phyloP scores from a whole-genome alignment of 306 rosid species.

The Clitoria ternatea region DNA sequence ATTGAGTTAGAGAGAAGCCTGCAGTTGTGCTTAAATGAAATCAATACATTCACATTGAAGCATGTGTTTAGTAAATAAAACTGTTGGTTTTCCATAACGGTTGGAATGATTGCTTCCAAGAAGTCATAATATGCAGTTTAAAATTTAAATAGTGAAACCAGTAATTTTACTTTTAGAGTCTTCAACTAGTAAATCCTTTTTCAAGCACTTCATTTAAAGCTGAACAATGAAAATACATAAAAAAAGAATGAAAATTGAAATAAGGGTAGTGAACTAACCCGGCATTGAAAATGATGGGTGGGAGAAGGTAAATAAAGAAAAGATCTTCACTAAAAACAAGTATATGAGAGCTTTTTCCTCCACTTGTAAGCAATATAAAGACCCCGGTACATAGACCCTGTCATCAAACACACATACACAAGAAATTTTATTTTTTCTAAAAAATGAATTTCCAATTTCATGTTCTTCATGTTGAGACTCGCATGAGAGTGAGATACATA shows the following conservation, averaged over 20 bases:
- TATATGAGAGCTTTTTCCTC: slow-evolving; percentile 90
- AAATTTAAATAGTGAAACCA: neutral
- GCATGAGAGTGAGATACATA: neutral
- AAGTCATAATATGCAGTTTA: neutral
- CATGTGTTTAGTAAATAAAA: neutral
- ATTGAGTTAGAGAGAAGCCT: neutral
- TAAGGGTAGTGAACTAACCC: slow-evolving; percentile 47
- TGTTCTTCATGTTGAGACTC: neutral
- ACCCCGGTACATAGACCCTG: slow-evolving; percentile 89
- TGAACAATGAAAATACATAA: neutral
- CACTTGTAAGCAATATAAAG: slow-evolving; percentile 60
- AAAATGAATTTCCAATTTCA: neutral
- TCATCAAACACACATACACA: neutral
- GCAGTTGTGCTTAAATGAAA: neutral
- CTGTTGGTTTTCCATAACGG: neutral
- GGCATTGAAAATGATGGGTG: slow-evolving; percentile 97
- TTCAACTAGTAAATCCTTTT: too few relatives aligned
- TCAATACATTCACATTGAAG: neutral
- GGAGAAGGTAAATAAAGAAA: slow-evolving; percentile 95
- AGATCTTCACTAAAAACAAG: slow-evolving; percentile 83
- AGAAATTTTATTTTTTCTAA: neutral
- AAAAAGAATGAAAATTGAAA: neutral
- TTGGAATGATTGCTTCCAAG: neutral
- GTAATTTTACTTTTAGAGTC: neutral
- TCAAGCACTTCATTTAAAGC: too few relatives aligned